Evolutionary conservation across 1,284 basidiomycete species (phyloP).

Genomic region (Cerrena zonata): DNA sequence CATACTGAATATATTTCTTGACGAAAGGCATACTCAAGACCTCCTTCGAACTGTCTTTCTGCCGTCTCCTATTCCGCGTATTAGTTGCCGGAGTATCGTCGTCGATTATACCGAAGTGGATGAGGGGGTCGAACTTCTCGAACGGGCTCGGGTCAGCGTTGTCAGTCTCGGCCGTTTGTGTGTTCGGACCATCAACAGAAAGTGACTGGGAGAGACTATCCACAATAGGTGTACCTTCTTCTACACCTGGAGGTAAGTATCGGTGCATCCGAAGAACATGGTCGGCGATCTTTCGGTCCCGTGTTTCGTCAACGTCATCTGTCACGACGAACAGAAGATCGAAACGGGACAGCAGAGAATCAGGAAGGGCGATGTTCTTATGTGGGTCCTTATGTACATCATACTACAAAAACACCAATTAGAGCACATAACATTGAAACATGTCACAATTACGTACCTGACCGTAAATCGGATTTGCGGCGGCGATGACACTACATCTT

Average conservation of each 20-base stretch:
- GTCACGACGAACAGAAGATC: slow-evolving; percentile 97
- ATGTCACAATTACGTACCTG: slow-evolving; percentile 52
- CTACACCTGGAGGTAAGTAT: slow-evolving; percentile 91
- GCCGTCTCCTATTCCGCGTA: slow-evolving; percentile 36
- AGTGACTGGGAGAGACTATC: slow-evolving; percentile 88
- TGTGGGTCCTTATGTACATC: slow-evolving; percentile 99
- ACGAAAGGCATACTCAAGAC: slow-evolving; percentile 91
- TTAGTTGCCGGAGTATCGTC: slow-evolving; percentile 17
- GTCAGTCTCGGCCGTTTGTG: slow-evolving; percentile 49
- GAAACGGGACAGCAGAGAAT: slow-evolving; percentile 97
- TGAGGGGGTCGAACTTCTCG: slow-evolving; percentile 93
- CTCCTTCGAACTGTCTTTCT: slow-evolving; percentile 68
- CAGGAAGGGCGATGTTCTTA: slow-evolving; percentile 96
- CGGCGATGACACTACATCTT: slow-evolving; percentile 94
- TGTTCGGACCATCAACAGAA: slow-evolving; percentile 72
- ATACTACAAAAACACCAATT: slow-evolving; percentile 56
- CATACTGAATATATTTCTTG: slow-evolving; percentile 98
- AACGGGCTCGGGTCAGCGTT: slow-evolving; percentile 75
- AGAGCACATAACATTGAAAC: slow-evolving; percentile 1
- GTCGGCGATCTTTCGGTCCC: slow-evolving; percentile 93
- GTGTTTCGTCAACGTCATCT: slow-evolving; percentile 92
- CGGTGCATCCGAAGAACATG: slow-evolving; percentile 97
- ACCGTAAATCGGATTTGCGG: slow-evolving; percentile 98
- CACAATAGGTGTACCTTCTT: slow-evolving; percentile 85
- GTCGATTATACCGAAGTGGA: slow-evolving; percentile 72